Percentiles rank a stretch among this genome's conserved stretches.
Evolutionary conservation across 495 filamentous ascomycete genomes (phyloP).

Genomic region (Jackrogersella minutella): DNA sequence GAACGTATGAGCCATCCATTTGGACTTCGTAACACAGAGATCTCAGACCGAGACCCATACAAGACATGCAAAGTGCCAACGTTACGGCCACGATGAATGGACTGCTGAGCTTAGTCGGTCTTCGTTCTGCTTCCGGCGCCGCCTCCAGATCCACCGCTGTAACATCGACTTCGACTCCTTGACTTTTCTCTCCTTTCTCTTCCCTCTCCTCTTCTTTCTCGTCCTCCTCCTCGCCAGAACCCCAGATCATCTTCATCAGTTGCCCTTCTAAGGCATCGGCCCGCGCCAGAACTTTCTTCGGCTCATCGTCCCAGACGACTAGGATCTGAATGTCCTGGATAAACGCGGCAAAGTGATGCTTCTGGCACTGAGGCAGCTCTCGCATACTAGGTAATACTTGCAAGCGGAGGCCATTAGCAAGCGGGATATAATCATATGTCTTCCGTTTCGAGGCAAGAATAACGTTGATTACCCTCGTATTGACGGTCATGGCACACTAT

Average conservation of each 20-base stretch:
- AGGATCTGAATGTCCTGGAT: constrained; percentile 63
- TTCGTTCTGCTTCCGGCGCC: constrained; percentile 47
- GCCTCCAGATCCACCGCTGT: constrained; percentile 51
- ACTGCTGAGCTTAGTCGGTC: constrained; percentile 60
- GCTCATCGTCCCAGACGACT: constrained; percentile 74
- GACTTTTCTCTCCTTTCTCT: constrained; percentile 46
- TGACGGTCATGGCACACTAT: constrained; percentile 67
- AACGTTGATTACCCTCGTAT: constrained; percentile 63
- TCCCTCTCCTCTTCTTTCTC: constrained; percentile 54
- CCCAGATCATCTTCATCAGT: constrained; percentile 65
- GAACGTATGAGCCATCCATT: constrained; percentile 58
- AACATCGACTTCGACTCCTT: constrained; percentile 46
- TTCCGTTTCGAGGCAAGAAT: constrained; percentile 56
- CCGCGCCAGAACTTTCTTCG: constrained; percentile 60
- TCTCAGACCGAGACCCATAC: constrained; percentile 65
- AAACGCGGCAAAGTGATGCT: constrained; percentile 75
- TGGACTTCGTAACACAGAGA: constrained; percentile 60
- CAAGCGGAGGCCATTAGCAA: constrained; percentile 63
- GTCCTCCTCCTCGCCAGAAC: constrained; percentile 50
- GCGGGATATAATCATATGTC: constrained; percentile 59
- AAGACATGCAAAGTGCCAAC: constrained; percentile 57
- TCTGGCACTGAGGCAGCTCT: constrained; percentile 64
- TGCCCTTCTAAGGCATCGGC: constrained; percentile 58
- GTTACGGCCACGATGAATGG: constrained; percentile 60
- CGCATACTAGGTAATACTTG: constrained; percentile 66